Evolutionary conservation across 73 alveolate genomes (phyloP).

Genomic region (Paramecium caudatum): DNA sequence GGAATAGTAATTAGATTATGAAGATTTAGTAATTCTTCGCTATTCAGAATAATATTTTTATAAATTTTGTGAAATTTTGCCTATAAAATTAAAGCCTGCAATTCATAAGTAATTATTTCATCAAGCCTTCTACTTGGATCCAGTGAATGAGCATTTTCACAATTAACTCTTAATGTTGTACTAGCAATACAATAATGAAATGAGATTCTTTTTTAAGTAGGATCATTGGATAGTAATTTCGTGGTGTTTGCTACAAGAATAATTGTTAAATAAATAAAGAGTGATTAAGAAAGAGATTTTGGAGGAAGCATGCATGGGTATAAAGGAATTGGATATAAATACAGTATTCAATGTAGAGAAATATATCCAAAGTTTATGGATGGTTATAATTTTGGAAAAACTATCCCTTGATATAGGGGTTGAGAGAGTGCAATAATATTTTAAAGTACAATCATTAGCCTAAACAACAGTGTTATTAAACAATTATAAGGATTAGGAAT

Average conservation of each 20-base stretch:
- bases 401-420: background rate
- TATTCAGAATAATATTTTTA: background rate
- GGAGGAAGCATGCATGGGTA: constrained; percentile 18
- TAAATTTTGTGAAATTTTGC: background rate
- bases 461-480: background rate
- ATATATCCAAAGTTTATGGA: constrained; percentile 48
- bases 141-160: constrained; percentile 21
- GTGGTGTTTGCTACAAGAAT: constrained; percentile 17
- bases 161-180: background rate
- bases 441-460: background rate
- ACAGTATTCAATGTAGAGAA: background rate
- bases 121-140: constrained; percentile 42
- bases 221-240: constrained; percentile 2
- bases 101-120: constrained; percentile 23
- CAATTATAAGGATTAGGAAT: background rate
- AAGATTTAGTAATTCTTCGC: constrained; percentile 6
- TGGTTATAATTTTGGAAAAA: constrained; percentile 1
- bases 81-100: background rate
- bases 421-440: background rate
- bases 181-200: background rate
- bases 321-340: constrained; percentile 31
- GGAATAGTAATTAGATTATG: background rate
- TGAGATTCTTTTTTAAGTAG: constrained; percentile 45
- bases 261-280: constrained; percentile 7
- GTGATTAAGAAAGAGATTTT: background rate